Evolutionary conservation across 768 basidiomycete genomes (phyloP).

Genomic region (Neoboletus magnificus): DNA sequence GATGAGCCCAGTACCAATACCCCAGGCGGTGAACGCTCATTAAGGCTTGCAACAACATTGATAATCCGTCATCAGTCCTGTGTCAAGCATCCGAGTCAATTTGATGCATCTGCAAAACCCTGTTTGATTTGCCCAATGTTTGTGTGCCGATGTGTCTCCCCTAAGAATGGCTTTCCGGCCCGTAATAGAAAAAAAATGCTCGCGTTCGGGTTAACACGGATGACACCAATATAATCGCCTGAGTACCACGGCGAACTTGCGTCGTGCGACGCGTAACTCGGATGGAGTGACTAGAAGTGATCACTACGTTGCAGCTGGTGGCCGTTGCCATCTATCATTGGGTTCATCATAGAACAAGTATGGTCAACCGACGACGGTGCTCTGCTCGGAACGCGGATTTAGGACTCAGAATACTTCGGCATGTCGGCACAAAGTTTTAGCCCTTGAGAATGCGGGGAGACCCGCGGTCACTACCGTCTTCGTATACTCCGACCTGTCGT

Average conservation of each 20-base stretch:
- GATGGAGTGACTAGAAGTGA: neutral
- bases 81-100: neutral
- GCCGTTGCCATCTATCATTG: neutral
- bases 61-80: too few species aligned
- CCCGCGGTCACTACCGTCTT: neutral
- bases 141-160: neutral
- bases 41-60: neutral
- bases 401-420: neutral
- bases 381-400: neutral
- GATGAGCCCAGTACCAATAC: too few species aligned
- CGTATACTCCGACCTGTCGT: neutral
- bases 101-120: neutral
- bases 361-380: neutral
- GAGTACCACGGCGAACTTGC: neutral
- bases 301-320: neutral
- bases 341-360: neutral
- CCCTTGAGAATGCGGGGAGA: neutral
- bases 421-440: neutral
- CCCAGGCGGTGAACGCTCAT: neutral
- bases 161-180: neutral
- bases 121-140: neutral
- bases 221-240: too few species aligned
- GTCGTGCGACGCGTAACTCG: neutral
- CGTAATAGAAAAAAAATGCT: neutral
- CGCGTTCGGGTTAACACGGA: too few species aligned